Base-by-base conservation (phyloP, 2,329 filamentous ascomycete species). In the Curvularia lunata region DNA sequence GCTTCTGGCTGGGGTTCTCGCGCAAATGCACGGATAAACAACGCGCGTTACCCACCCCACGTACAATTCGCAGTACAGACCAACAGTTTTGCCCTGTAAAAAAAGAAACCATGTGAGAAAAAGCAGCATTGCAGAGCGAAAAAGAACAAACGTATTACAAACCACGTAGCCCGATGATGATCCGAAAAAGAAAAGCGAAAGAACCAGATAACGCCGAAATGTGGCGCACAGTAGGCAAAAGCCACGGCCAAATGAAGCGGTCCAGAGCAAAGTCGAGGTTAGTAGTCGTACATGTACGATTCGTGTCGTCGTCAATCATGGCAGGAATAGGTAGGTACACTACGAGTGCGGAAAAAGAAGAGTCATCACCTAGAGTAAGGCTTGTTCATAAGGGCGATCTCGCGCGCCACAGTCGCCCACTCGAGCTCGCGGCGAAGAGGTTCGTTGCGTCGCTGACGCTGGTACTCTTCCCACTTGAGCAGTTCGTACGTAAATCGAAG, bases 321-420 rank as follows among this genome's bases (percentile, higher is more conserved):
- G 61, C 45, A 41, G 56, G 40, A 58, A 56, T 48, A 57, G 37
- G 32, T 37, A n/a, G 12, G 32, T 27, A 38, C 52, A 60, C 46
- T 48, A 38, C 41, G 37, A 48, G 27, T 28, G 50, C 45, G 48
- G 34, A 46, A 27, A 52, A 45, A 59, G 25, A 43, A 28, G 28
- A 37, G 34, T 37, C 34, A 66, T 75, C 80, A 91, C 77, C 90
- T 83, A 18, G 91, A 89, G 78, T 98, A 98, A 16, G 95, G 95
- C 69, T 91, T 88, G 74, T 99, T 99, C 92, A 99, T 96, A 27
- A 94, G 82, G 4, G 95, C 93, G 65, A 99, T 93, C 78, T 98
- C 94, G 65, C 92, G 85, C 6, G 92, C 85, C 60, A 98, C 90
- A 47, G 91, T 91, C 7, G 86, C 85, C 95, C 95, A 99, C 78